Conservation (phyloP, 768 basidiomycete genomes). For the Hericium rajendrae region DNA sequence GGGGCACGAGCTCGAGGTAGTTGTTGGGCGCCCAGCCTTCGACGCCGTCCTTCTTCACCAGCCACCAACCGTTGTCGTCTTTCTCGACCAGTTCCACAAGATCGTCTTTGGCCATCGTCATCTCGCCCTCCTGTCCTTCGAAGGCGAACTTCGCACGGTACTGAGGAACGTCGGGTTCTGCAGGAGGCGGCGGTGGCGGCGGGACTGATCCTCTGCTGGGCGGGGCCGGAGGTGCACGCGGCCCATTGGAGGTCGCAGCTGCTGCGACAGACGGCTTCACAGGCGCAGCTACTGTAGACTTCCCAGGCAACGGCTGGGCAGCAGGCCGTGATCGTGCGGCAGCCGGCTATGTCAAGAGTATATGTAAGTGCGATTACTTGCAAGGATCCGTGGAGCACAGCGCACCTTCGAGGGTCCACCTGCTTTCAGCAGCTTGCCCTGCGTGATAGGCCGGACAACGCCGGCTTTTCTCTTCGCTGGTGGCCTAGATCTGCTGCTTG, state of each 20-base stretch:
- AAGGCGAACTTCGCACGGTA: constrained; percentile 93
- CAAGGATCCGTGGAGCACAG: not conserved
- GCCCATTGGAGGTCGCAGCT: constrained; percentile 28
- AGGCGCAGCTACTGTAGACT: constrained; percentile 31
- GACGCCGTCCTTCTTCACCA: constrained; percentile 69
- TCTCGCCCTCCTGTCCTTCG: constrained; percentile 86
- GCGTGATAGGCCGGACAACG: constrained; percentile 73
- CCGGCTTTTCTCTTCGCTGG: constrained; percentile 83
- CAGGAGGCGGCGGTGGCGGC: constrained; percentile 39
- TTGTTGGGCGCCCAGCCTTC: constrained; percentile 97
- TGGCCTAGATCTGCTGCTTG: constrained; percentile 73
- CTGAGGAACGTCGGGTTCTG: constrained; percentile 57
- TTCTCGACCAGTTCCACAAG: constrained; percentile 87
- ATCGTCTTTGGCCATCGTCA: constrained; percentile 85
- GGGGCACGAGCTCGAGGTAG: constrained; percentile 76
- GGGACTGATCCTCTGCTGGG: constrained; percentile 24
- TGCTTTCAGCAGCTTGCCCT: constrained; percentile 69
- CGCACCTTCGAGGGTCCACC: constrained; percentile 57
- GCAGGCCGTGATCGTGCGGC: constrained; percentile 38
- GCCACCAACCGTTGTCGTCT: constrained; percentile 96
- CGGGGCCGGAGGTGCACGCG: constrained; percentile 36
- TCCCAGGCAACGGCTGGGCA: constrained; percentile 56
- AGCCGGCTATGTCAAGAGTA: constrained; percentile 13
- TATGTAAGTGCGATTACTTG: not conserved
- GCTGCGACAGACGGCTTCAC: constrained; percentile 21